phyloP scores from a whole-genome alignment of 352 stramenopile species.

The Aphanomyces cochlioides region DNA sequence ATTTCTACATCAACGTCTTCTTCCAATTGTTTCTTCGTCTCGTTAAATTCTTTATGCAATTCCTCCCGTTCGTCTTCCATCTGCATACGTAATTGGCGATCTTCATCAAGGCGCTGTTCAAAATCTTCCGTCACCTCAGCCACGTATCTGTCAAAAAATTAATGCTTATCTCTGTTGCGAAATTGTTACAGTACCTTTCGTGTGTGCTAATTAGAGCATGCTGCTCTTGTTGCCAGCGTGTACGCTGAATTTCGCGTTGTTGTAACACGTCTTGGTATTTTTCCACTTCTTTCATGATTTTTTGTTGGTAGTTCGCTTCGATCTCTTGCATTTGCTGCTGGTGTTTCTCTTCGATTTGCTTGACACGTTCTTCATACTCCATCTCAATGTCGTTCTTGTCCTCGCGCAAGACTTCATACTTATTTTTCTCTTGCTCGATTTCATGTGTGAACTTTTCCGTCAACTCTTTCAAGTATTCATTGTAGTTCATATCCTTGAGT shows the following conservation, averaged over 20 bases:
- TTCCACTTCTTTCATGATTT: constrained; percentile 90
- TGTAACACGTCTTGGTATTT: constrained; percentile 86
- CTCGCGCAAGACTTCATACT: constrained; percentile 83
- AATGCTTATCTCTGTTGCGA: background rate
- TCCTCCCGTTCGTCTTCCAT: constrained; percentile 46
- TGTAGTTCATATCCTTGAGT: constrained; percentile 94
- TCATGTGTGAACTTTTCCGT: constrained; percentile 92
- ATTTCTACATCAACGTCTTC: constrained; percentile 93
- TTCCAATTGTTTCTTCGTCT: constrained; percentile 85
- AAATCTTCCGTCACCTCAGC: constrained; percentile 90
- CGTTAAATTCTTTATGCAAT: constrained; percentile 56
- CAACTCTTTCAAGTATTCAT: constrained; percentile 94
- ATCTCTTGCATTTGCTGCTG: constrained; percentile 88
- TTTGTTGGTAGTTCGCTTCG: constrained; percentile 86
- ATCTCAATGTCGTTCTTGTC: constrained; percentile 90
- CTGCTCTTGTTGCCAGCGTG: constrained; percentile 67
- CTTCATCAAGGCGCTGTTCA: constrained; percentile 83
- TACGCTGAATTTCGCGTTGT: constrained; percentile 63
- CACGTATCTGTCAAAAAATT: constrained; percentile 49
- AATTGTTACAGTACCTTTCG: constrained; percentile 52
- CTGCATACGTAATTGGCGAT: constrained; percentile 38
- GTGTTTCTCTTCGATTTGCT: constrained; percentile 85
- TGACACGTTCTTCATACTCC: constrained; percentile 89
- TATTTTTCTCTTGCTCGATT: constrained; percentile 89
- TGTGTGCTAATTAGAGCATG: constrained; percentile 42